These are phyloP conservation scores for Scheffersomyces stipitis DNA, from an alignment of 805 yeast species.

Conservation along the genomic window DNA sequence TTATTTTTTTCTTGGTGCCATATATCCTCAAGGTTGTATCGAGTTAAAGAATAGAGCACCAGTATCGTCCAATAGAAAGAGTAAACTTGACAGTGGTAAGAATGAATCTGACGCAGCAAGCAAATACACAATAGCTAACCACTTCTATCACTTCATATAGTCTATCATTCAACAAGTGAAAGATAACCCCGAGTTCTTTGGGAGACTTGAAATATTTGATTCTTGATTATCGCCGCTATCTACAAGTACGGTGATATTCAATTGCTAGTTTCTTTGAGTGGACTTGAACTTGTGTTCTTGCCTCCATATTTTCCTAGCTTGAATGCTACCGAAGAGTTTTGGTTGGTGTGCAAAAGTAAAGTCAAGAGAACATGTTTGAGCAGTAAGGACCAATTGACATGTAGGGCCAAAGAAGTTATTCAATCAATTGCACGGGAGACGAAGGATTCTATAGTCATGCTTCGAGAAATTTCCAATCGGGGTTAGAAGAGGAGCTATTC, in stretches of 20 bases:
- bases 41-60: neutral
- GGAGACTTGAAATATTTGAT: conserved; percentile 49
- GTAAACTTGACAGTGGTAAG: conserved; percentile 1
- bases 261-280: neutral
- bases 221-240: neutral
- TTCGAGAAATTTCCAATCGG: neutral
- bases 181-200: conserved; percentile 75
- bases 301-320: neutral
- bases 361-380: neutral
- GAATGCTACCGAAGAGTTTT: neutral
- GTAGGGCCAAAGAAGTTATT: neutral
- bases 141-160: conserved; percentile 51
- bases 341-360: neutral
- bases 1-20: conserved; percentile 1
- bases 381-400: neutral
- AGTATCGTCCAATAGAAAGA: neutral
- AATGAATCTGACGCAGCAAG: neutral
- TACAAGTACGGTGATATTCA: neutral
- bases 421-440: neutral
- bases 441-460: neutral
- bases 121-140: conserved; percentile 9
- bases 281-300: neutral
- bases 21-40: neutral
- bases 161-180: conserved; percentile 36
- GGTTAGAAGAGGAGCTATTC: neutral